phyloP scores from a whole-genome alignment of 2,329 filamentous ascomycete genomes.

The Alternaria triticimaculans region DNA sequence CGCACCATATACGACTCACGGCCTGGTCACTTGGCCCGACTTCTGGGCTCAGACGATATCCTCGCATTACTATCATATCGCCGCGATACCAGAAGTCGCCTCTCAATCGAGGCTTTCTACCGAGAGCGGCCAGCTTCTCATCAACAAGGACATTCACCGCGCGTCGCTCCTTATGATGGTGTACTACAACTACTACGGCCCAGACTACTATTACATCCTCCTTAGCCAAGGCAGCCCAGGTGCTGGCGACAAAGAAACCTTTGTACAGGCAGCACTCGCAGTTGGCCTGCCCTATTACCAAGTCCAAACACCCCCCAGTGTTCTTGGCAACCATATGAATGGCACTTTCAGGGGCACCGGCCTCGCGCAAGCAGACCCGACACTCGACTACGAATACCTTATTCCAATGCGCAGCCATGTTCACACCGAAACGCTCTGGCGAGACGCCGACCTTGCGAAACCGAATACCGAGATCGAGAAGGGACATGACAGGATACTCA shows the following conservation, averaged over 20 bases:
- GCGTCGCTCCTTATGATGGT: constrained; percentile 57
- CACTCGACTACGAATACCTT: constrained; percentile 25
- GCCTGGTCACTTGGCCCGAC: constrained; percentile 65
- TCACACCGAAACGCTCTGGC: constrained; percentile 15
- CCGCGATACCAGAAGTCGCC: constrained; percentile 43
- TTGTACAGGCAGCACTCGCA: constrained; percentile 54
- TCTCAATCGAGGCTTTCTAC: constrained; percentile 47
- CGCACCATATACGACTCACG: constrained; percentile 59
- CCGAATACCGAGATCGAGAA: constrained; percentile 3
- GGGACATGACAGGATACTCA: constrained; percentile 4
- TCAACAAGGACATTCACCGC: constrained; percentile 57
- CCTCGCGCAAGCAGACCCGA: constrained; percentile 30
- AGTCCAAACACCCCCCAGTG: constrained; percentile 43
- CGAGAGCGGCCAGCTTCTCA: constrained; percentile 58
- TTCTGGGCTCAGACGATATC: constrained; percentile 57
- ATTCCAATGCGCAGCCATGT: constrained; percentile 24
- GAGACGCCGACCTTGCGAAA: constrained; percentile 10
- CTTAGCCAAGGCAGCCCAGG: constrained; percentile 54
- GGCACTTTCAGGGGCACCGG: constrained; percentile 16
- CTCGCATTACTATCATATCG: constrained; percentile 55
- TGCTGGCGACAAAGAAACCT: constrained; percentile 60
- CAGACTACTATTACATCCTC: constrained; percentile 59
- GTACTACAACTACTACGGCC: constrained; percentile 65
- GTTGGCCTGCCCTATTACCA: constrained; percentile 52
- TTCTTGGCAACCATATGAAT: constrained; percentile 38